A percentile compares a stretch with the other conserved stretches of the same genome.
phyloP scores from a whole-genome alignment of 441 rosid genomes.

The Geranium incanum region DNA sequence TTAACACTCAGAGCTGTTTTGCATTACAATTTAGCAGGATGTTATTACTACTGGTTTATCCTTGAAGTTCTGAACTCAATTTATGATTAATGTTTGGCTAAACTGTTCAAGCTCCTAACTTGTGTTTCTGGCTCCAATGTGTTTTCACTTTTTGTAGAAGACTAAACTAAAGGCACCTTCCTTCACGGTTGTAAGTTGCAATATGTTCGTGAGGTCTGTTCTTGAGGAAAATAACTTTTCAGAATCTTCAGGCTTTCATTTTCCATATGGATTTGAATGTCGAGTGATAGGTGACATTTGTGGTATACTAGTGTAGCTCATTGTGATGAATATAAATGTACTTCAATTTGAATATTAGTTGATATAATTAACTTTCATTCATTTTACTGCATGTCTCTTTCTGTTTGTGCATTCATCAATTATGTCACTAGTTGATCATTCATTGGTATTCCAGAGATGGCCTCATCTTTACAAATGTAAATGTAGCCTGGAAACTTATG shows the following conservation, averaged over 20 bases:
- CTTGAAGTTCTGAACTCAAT: constrained; percentile 18
- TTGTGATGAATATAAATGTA: neutral
- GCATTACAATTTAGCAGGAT: constrained; percentile 16
- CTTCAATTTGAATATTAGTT: neutral
- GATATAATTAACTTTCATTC: neutral
- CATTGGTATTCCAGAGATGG: neutral
- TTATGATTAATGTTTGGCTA: neutral
- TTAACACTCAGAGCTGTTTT: constrained; percentile 20
- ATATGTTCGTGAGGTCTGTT: neutral
- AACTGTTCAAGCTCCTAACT: too few relatives aligned
- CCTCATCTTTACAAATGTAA: neutral
- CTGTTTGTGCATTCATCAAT: too few relatives aligned
- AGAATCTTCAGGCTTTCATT: neutral
- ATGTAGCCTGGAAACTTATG: neutral
- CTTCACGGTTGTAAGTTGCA: neutral
- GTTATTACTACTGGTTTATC: constrained; percentile 13
- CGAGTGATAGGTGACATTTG: neutral
- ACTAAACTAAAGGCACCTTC: neutral
- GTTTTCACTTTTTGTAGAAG: neutral
- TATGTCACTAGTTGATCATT: neutral
- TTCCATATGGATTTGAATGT: neutral
- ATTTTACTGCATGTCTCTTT: too few relatives aligned
- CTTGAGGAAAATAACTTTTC: neutral
- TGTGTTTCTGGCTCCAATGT: neutral
- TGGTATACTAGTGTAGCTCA: neutral